A percentile compares a stretch with the other conserved stretches of the same genome.
These are phyloP conservation scores for Prunus davidiana DNA, from an alignment of 306 rosid species.

Conservation along the genomic window DNA sequence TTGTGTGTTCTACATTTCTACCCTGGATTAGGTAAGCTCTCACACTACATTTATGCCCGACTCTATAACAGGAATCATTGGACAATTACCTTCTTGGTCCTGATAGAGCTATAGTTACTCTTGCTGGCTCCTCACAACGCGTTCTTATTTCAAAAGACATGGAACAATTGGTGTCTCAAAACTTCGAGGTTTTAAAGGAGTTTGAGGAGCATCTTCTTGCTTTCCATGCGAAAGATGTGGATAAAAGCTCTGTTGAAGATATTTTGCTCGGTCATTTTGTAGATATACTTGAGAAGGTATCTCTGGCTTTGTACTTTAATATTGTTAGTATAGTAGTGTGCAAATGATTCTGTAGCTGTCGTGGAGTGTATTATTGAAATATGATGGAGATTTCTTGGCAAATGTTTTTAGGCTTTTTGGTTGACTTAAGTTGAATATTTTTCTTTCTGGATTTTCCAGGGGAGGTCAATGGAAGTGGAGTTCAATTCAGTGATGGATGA, in stretches of 20 bases:
- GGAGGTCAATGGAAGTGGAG: conserved; percentile 52
- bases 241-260: conserved; percentile 47
- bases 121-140: conserved; percentile 27
- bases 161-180: conserved; percentile 52
- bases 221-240: conserved; percentile 25
- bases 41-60: conserved; percentile 18
- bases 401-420: neutral
- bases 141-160: conserved; percentile 56
- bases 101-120: conserved; percentile 38
- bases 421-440: neutral
- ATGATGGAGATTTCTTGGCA: neutral
- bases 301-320: neutral
- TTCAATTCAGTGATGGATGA: conserved; percentile 28
- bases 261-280: conserved; percentile 54
- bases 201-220: conserved; percentile 46
- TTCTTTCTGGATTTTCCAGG: conserved; percentile 40
- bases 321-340: too few relatives aligned
- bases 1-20: conserved; percentile 19
- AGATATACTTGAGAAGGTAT: conserved; percentile 64
- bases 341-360: neutral
- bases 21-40: conserved; percentile 12
- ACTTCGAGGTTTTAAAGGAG: conserved; percentile 47
- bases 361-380: neutral
- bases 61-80: conserved; percentile 60
- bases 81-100: conserved; percentile 59